Conservation (phyloP, 2,329 filamentous ascomycete species). For the Ascochyta pisi region DNA sequence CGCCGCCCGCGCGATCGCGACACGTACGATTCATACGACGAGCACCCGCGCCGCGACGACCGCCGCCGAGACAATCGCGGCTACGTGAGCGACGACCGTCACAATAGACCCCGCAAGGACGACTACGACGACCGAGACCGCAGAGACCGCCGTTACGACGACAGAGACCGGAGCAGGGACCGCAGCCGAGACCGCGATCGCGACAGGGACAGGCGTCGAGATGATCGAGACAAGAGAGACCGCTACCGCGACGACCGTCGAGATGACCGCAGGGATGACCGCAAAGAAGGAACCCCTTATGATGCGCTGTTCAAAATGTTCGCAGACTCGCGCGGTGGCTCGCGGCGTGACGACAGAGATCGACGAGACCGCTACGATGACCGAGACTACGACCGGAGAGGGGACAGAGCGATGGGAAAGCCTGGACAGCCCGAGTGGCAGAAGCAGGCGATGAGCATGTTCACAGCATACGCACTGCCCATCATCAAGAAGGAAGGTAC, state of each 20-base stretch:
- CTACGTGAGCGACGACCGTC: constrained; percentile 35
- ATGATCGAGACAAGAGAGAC: constrained; percentile 23
- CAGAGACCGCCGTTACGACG: constrained; percentile 18
- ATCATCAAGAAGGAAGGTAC: constrained; percentile 44
- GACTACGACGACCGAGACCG: constrained; percentile 26
- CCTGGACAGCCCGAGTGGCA: constrained; percentile 37
- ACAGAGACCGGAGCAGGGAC: constrained; percentile 16
- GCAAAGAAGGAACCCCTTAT: constrained; percentile 15
- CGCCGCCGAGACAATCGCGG: constrained; percentile 29
- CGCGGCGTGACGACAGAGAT: constrained; percentile 25
- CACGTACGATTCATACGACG: constrained; percentile 38
- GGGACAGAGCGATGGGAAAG: constrained; percentile 19
- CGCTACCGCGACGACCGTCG: constrained; percentile 13
- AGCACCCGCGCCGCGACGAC: constrained; percentile 28
- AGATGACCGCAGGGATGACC: constrained; percentile 24
- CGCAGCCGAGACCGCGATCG: constrained; percentile 12
- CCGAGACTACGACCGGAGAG: constrained; percentile 25
- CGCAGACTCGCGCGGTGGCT: constrained; percentile 21
- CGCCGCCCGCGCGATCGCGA: constrained; percentile 26
- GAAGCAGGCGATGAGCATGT: constrained; percentile 41
- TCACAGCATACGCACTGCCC: constrained; percentile 42
- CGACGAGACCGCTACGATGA: constrained; percentile 25
- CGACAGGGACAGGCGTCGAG: constrained; percentile 14
- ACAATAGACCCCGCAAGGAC: constrained; percentile 30
- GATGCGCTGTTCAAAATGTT: constrained; percentile 16